A percentile compares a stretch with the other conserved stretches of the same genome.
These are phyloP conservation scores for Eucalyptus tenuipes DNA, from an alignment of 345 rosid genomes.

Conservation along the genomic window DNA sequence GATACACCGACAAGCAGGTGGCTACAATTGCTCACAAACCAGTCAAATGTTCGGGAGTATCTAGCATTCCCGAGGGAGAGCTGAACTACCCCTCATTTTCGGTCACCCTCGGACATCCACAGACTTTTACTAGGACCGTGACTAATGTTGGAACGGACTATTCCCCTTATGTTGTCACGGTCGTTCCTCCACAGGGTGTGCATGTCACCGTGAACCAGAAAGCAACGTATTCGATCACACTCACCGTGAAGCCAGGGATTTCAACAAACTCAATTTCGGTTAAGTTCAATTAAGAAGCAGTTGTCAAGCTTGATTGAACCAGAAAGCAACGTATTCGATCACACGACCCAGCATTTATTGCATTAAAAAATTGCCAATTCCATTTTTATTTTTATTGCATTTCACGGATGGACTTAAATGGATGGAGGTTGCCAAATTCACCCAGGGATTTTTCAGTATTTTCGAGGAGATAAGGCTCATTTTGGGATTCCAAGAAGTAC, in stretches of 20 bases:
- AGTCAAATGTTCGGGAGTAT: not conserved
- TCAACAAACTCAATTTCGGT: no score
- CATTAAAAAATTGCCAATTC: no score
- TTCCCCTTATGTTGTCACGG: not conserved
- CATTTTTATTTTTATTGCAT: no score
- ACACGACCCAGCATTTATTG: no score
- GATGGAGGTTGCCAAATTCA: not conserved
- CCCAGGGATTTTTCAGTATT: not conserved
- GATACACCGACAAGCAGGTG: not conserved
- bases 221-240: not conserved
- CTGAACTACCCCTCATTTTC: not conserved
- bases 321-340: not conserved
- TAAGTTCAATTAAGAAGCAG: no score
- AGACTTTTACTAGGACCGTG: not conserved
- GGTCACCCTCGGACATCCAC: not conserved
- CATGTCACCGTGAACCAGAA: not conserved
- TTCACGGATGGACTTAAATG: no score
- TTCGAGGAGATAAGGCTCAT: no score
- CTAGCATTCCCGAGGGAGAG: not conserved
- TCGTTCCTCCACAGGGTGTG: not conserved
- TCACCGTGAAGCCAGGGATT: no score
- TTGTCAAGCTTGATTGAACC: no score
- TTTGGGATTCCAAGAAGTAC: not conserved
- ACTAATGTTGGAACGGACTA: not conserved
- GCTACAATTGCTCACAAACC: not conserved